Conservation (phyloP, 2,329 filamentous ascomycete genomes). For the Fusarium albosuccineum region DNA sequence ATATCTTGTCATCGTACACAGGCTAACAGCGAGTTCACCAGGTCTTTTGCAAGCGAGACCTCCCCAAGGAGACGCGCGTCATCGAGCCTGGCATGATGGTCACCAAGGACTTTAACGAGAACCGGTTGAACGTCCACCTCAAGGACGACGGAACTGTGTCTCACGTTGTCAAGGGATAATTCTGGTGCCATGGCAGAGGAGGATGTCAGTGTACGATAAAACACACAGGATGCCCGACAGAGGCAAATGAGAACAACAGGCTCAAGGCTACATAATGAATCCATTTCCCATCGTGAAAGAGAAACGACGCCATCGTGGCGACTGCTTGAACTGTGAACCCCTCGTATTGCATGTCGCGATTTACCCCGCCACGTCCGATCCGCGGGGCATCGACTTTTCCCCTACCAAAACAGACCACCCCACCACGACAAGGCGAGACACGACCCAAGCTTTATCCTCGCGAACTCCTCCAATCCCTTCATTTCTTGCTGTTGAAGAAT, state of each 20-base stretch:
- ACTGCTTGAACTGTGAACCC: constrained; percentile 12
- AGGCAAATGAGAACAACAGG: constrained; percentile 29
- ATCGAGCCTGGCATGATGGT: constrained; percentile 69
- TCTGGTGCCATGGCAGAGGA: neutral
- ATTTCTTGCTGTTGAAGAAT: neutral
- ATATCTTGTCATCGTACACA: neutral
- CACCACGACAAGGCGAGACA: constrained; percentile 38
- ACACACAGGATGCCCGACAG: neutral
- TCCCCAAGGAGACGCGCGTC: constrained; percentile 68
- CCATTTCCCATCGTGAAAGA: neutral
- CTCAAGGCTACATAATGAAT: neutral
- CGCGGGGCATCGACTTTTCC: constrained; percentile 48
- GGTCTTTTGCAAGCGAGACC: constrained; percentile 72
- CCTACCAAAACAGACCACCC: constrained; percentile 37
- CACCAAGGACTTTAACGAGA: constrained; percentile 67
- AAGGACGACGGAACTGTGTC: constrained; percentile 71
- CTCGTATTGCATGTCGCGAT: constrained; percentile 48
- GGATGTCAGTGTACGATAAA: constrained; percentile 31
- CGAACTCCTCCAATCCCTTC: constrained; percentile 2
- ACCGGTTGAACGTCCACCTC: constrained; percentile 71
- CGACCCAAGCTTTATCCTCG: constrained; percentile 15
- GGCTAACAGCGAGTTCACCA: constrained; percentile 44
- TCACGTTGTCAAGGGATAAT: constrained; percentile 68
- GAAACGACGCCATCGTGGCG: neutral
- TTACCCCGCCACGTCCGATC: constrained; percentile 46